phyloP scores from a whole-genome alignment of 108 stramenopile species.

The Poteriospumella lacustris region DNA sequence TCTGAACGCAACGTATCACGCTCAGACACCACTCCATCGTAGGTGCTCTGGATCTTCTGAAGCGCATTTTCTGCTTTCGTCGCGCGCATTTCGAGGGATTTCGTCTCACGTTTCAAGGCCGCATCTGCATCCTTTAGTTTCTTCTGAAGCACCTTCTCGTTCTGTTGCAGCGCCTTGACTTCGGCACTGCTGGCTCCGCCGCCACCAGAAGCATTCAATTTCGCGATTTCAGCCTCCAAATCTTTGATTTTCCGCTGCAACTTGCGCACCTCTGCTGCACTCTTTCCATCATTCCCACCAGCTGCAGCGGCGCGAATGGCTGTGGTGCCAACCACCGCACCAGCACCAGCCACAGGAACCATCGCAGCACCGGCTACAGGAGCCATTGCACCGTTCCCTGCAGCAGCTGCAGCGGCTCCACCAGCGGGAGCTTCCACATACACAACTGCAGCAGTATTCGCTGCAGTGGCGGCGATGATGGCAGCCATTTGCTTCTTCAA shows the following conservation, averaged over 20 bases:
- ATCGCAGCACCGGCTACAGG: not conserved
- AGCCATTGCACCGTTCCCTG: not conserved
- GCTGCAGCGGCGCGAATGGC: too few species aligned
- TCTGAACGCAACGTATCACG: not conserved
- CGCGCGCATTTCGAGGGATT: constrained; percentile 23
- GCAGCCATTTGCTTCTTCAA: constrained; percentile 49
- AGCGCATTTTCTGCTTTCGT: constrained; percentile 13
- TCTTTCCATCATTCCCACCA: too few species aligned
- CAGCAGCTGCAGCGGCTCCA: not conserved
- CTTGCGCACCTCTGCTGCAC: not conserved
- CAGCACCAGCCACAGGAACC: too few species aligned
- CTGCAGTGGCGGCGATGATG: constrained; percentile 3
- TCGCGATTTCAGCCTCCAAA: not conserved
- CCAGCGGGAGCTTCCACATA: not conserved
- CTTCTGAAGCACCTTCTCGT: constrained; percentile 36
- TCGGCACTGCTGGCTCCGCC: not conserved
- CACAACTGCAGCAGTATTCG: not conserved
- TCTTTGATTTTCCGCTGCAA: constrained; percentile 12
- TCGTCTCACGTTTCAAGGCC: not conserved
- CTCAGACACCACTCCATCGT: not conserved
- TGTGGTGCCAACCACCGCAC: too few species aligned
- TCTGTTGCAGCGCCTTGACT: constrained; percentile 4
- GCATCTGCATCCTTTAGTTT: constrained; percentile 25
- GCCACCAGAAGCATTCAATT: not conserved
- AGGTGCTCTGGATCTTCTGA: not conserved